Percentiles rank a stretch among this genome's conserved stretches.
Evolutionary conservation across 2,329 filamentous ascomycete species (phyloP).

Genomic region (Fusarium sp.): DNA sequence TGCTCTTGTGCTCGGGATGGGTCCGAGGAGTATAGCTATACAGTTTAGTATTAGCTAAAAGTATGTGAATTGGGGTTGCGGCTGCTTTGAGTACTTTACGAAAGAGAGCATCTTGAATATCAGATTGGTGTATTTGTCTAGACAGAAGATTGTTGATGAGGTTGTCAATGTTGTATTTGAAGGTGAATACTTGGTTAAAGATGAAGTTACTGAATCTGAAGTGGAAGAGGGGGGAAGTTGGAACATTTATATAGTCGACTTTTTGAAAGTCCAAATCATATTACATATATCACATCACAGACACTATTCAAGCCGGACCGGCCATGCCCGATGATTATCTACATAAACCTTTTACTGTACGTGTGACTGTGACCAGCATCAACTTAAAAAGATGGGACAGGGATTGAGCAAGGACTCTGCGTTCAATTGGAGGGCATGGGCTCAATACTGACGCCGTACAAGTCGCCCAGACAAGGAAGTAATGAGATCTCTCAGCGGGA

Average conservation of each 20-base stretch:
- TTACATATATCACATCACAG: slow-evolving; percentile 14
- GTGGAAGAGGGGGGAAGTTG: slow-evolving; percentile 1
- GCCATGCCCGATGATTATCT: slow-evolving; percentile 21
- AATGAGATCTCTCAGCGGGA: slow-evolving; percentile 17
- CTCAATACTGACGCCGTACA: slow-evolving; percentile 33
- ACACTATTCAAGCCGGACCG: slow-evolving; percentile 27
- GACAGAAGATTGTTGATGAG: not conserved
- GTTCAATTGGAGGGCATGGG: slow-evolving; percentile 11
- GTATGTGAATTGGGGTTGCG: not conserved
- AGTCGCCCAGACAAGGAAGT: slow-evolving; percentile 15
- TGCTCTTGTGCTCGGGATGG: slow-evolving; percentile 41
- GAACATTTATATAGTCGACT: slow-evolving; percentile 23
- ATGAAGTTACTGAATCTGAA: not conserved
- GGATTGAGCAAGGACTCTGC: slow-evolving; percentile 10
- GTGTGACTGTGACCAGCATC: slow-evolving; percentile 36
- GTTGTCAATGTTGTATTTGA: not conserved
- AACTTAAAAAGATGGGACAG: slow-evolving; percentile 2
- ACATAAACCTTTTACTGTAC: slow-evolving; percentile 8
- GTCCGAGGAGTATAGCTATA: slow-evolving; percentile 38
- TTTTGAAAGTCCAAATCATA: slow-evolving; percentile 2
- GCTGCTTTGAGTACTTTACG: slow-evolving; percentile 29
- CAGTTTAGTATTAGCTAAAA: slow-evolving; percentile 1
- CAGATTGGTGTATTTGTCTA: not conserved
- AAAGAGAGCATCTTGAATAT: slow-evolving; percentile 37
- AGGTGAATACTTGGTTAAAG: slow-evolving; percentile 6